A percentile compares a stretch with the other conserved stretches of the same genome.
Conservation (phyloP, 306 rosid genomes). For the Casuarina glauca region DNA sequence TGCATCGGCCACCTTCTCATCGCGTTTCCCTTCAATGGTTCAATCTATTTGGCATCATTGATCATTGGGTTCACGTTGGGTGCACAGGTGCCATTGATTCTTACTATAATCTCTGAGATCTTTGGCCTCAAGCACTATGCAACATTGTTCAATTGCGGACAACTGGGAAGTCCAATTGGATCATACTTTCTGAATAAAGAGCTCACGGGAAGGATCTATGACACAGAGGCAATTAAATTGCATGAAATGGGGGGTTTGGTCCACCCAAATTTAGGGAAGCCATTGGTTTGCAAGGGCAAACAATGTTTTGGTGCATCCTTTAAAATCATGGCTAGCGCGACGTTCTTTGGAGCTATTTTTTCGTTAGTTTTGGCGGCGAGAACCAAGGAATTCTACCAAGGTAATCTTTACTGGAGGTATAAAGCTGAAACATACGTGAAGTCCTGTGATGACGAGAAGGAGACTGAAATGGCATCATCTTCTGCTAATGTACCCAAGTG, state of each 20-base stretch:
- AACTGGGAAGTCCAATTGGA: constrained; percentile 44
- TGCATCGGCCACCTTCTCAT: constrained; percentile 37
- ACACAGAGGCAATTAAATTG: constrained; percentile 32
- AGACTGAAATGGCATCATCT: not conserved
- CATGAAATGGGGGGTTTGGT: constrained; percentile 18
- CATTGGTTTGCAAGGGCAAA: constrained; percentile 5
- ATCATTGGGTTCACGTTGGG: constrained; percentile 49
- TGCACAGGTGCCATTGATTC: constrained; percentile 43
- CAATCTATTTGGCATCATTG: constrained; percentile 41
- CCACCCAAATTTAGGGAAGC: constrained; percentile 16
- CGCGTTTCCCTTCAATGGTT: constrained; percentile 40
- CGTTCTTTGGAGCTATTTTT: not conserved
- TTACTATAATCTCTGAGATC: constrained; percentile 49
- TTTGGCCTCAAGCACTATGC: constrained; percentile 50
- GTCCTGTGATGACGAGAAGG: not conserved
- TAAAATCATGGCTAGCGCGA: not conserved
- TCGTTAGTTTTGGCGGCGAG: not conserved
- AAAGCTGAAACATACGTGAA: not conserved
- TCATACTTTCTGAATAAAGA: constrained; percentile 42
- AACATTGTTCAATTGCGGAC: constrained; percentile 52
- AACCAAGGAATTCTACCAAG: not conserved
- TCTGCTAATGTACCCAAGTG: not conserved
- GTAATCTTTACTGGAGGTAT: not conserved
- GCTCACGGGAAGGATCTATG: constrained; percentile 40
- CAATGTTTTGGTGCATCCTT: not conserved